Evolutionary conservation across 2,329 filamentous ascomycete species (phyloP), one percentile per base, ranked within the genome.

Genomic region (Ceratocystis eucalypticola): DNA sequence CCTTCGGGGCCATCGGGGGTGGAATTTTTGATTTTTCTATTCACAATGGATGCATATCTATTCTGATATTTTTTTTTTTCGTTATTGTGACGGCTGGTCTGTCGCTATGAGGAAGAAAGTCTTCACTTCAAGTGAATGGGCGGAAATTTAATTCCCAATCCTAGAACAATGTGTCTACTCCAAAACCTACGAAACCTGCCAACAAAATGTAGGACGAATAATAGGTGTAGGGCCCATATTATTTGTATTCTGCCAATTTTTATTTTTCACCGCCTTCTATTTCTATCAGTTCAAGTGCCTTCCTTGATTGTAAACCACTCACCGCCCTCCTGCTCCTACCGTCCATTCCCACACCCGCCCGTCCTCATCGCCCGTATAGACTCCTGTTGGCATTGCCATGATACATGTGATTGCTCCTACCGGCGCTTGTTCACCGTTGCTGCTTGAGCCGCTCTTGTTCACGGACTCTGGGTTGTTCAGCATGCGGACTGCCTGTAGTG

Each of bases 291-390:
- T 50, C 46, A n/a, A 53, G 7, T 53, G n/a, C n/a, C 17, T 10
- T 22, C n/a, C 7, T 50, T n/a, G 15, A 20, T 12, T 22, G 17
- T 17, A 22, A 20, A 7, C 46, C 53, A n/a, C 48, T 37, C 12
- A 59, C 30, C 55, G 55, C 30, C 55, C 55, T n/a, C 55, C 28
- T 41, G 37, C 10, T 41, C 50, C 63, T 22, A 94, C 89, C 7
- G 59, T 62, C 66, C 66, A 68, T 20, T 68, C 66, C 66, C 66
- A 68, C 76, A 99, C 93, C 79, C 87, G 82, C 37, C 94, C 94
- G 69, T 91, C 88, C 70, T 97, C 94, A 77, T 97, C 94, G 2
- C 93, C 94, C 0, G 92, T 96, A 75, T 96, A 97, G 8, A 97
- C 86, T 69, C 87, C 82, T 69, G 88, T 86, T 65, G 89, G 85